These are phyloP conservation scores for Nidularia pulvinata DNA, from an alignment of 768 basidiomycete species.

Conservation along the genomic window DNA sequence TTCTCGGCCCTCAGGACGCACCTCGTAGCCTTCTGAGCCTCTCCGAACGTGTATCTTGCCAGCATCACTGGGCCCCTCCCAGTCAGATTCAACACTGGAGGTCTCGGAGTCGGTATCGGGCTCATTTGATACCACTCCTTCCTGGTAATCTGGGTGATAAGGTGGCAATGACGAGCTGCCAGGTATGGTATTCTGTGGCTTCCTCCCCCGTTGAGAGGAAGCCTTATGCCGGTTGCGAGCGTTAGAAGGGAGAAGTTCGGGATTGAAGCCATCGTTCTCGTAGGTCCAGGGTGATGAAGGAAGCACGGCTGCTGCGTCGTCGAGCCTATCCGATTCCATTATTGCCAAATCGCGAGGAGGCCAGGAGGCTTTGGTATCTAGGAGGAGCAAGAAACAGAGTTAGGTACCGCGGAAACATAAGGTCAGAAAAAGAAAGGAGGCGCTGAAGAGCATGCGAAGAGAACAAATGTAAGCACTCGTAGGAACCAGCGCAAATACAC, in stretches of 20 bases:
- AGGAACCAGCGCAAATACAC: too few relatives aligned
- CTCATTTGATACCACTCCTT: constrained; percentile 19
- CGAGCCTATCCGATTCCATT: constrained; percentile 21
- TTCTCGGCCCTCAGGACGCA: constrained; percentile 60
- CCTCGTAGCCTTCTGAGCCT: constrained; percentile 87
- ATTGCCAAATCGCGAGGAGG: constrained; percentile 71
- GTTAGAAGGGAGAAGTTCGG: constrained; percentile 67
- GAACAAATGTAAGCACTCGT: too few relatives aligned
- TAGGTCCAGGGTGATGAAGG: constrained; percentile 85
- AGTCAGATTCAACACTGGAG: constrained; percentile 13
- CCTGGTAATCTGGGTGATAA: constrained; percentile 73
- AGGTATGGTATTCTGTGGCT: constrained; percentile 14
- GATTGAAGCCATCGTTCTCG: constrained; percentile 76
- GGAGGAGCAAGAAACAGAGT: not conserved
- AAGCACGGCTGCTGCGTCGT: constrained; percentile 38
- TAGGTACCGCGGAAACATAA: not conserved
- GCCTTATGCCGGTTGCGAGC: constrained; percentile 22
- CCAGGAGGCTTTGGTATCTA: constrained; percentile 45
- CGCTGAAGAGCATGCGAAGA: too few relatives aligned
- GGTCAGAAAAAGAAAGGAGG: constrained; percentile 1
- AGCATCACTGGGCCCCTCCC: constrained; percentile 15
- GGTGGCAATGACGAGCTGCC: constrained; percentile 61
- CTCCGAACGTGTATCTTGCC: constrained; percentile 42
- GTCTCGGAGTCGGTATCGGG: constrained; percentile 24
- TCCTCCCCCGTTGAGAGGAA: constrained; percentile 10